These are phyloP conservation scores for Wickerhamiella infanticola DNA, from an alignment of 1,139 yeast genomes.

Conservation along the genomic window DNA sequence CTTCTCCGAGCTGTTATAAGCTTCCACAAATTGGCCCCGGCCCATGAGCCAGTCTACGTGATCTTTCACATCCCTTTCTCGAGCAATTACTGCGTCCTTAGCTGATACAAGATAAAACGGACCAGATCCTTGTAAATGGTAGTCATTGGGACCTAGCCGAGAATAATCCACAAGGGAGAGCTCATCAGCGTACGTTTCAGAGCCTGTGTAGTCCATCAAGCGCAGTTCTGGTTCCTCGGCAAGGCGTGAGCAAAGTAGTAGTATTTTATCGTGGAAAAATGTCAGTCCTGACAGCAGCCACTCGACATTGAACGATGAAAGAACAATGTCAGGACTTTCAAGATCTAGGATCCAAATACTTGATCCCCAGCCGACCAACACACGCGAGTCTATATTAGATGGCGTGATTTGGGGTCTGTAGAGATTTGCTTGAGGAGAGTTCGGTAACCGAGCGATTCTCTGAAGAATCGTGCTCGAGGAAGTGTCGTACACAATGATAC, in stretches of 20 bases:
- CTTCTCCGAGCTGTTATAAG: conserved; percentile 31
- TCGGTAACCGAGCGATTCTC: conserved; percentile 29
- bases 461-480: conserved; percentile 12
- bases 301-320: conserved; percentile 25
- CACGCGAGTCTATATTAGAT: conserved; percentile 45
- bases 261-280: conserved; percentile 30
- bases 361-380: conserved; percentile 73
- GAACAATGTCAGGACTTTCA: conserved; percentile 4
- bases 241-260: conserved; percentile 38
- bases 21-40: conserved; percentile 35
- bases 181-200: conserved; percentile 73
- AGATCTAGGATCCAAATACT: conserved; percentile 49
- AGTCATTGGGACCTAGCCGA: conserved; percentile 65
- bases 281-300: conserved; percentile 64
- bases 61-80: conserved; percentile 52
- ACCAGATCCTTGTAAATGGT: conserved; percentile 19
- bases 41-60: conserved; percentile 58
- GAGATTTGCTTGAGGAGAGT: conserved; percentile 58
- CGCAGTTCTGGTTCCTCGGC: conserved; percentile 48
- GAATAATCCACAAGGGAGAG: conserved; percentile 46
- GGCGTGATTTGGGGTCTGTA: conserved; percentile 68
- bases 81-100: conserved; percentile 64
- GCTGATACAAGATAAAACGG: conserved; percentile 59
- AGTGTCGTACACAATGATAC: conserved; percentile 33
- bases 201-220: conserved; percentile 50